Evolutionary conservation across 1,139 yeast genomes (phyloP).

Genomic region (Meyerozyma sp.): DNA sequence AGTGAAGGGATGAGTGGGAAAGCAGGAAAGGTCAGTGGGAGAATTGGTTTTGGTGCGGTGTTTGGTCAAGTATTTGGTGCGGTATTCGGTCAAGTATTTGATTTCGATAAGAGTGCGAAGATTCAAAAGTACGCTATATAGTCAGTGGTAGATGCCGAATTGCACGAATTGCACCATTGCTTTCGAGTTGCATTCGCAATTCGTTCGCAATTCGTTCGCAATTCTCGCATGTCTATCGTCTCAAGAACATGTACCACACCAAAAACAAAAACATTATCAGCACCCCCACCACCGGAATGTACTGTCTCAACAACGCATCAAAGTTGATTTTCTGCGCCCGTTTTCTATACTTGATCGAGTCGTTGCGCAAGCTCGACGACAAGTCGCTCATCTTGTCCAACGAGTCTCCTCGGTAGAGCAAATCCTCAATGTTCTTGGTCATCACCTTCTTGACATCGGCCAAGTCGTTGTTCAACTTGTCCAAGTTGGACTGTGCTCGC

Average conservation of each 20-base stretch:
- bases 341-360: conserved; percentile 81
- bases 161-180: too few relatives aligned
- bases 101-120: too few relatives aligned
- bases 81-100: too few relatives aligned
- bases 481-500: conserved; percentile 83
- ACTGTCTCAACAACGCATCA: conserved; percentile 83
- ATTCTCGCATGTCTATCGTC: conserved; percentile 4
- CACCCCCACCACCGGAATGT: conserved; percentile 77
- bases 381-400: conserved; percentile 89
- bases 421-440: conserved; percentile 94
- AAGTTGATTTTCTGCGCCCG: conserved; percentile 89
- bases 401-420: conserved; percentile 90
- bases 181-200: too few relatives aligned
- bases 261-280: conserved; percentile 71
- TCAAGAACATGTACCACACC: conserved; percentile 74
- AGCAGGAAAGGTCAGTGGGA: too few relatives aligned
- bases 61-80: too few relatives aligned
- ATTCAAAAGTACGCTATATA: too few relatives aligned
- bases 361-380: conserved; percentile 72
- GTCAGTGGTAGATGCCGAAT: too few relatives aligned
- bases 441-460: conserved; percentile 92
- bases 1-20: not conserved
- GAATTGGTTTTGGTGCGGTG: too few relatives aligned
- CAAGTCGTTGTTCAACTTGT: conserved; percentile 77
- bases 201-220: too few relatives aligned